These are phyloP conservation scores for Senecio squalidus DNA, from an alignment of 140 eudicot genomes.

Conservation along the genomic window DNA sequence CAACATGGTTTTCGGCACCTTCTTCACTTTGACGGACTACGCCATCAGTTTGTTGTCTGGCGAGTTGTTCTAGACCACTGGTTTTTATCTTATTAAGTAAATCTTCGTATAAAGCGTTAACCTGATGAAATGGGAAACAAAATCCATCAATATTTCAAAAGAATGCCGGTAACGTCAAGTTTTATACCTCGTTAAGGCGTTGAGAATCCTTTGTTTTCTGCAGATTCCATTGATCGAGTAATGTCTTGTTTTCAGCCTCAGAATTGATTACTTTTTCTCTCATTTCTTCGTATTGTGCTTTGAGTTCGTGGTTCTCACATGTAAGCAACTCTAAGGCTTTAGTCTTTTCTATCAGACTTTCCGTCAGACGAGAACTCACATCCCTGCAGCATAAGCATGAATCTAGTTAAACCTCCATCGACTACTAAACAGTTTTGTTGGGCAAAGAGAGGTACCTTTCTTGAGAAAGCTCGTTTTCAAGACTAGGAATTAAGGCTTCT, in stretches of 20 bases:
- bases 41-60: slow-evolving; percentile 74
- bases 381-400: slow-evolving; percentile 36
- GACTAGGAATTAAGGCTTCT: slow-evolving; percentile 36
- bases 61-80: slow-evolving; percentile 47
- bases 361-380: slow-evolving; percentile 48
- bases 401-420: neutral
- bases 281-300: slow-evolving; percentile 50
- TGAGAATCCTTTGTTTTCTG: slow-evolving; percentile 79
- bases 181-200: slow-evolving; percentile 64
- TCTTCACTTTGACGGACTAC: slow-evolving; percentile 68
- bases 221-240: slow-evolving; percentile 66
- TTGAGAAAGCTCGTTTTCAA: slow-evolving; percentile 48
- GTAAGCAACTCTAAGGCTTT: slow-evolving; percentile 55
- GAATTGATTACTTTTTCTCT: slow-evolving; percentile 47
- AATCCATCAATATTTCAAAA: too few relatives aligned
- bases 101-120: slow-evolving; percentile 54
- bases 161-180: neutral
- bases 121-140: slow-evolving; percentile 26
- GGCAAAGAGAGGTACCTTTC: slow-evolving; percentile 41
- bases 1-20: slow-evolving; percentile 56
- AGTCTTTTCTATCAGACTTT: slow-evolving; percentile 54
- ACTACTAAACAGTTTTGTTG: neutral
- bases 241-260: slow-evolving; percentile 58
- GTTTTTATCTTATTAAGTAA: slow-evolving; percentile 45
- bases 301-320: slow-evolving; percentile 52